phyloP scores from a whole-genome alignment of 2,329 filamentous ascomycete species.

The Rhynchosporium agropyri region DNA sequence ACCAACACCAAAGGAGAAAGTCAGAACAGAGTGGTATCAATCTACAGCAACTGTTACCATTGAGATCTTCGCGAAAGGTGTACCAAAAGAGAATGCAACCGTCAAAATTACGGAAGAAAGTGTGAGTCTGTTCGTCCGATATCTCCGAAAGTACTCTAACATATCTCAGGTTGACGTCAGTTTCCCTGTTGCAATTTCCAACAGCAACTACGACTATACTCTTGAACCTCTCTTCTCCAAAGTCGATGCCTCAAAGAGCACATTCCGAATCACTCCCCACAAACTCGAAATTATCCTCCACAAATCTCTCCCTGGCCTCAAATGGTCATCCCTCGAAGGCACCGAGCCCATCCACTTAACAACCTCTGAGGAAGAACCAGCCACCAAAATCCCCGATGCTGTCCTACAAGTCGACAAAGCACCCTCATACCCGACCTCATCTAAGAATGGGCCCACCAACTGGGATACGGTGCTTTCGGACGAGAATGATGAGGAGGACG shows the following conservation, averaged over 20 bases:
- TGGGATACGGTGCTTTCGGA: constrained; percentile 77
- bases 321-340: constrained; percentile 39
- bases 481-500: constrained; percentile 59
- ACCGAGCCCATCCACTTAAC: constrained; percentile 27
- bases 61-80: constrained; percentile 66
- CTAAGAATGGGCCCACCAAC: constrained; percentile 79
- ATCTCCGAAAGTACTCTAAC: constrained; percentile 23
- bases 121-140: constrained; percentile 28
- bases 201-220: constrained; percentile 58
- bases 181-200: constrained; percentile 57
- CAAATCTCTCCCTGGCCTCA: constrained; percentile 61
- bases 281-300: constrained; percentile 78
- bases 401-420: constrained; percentile 39
- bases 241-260: constrained; percentile 64
- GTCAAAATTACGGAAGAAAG: constrained; percentile 46
- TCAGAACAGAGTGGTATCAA: constrained; percentile 72
- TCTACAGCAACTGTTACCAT: constrained; percentile 61
- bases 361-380: constrained; percentile 9
- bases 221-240: constrained; percentile 68
- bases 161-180: constrained; percentile 53
- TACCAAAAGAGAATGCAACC: constrained; percentile 57
- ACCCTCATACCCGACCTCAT: constrained; percentile 83
- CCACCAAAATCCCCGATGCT: constrained; percentile 30
- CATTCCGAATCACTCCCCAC: constrained; percentile 67
- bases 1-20: constrained; percentile 55